These are phyloP conservation scores for Coemansia javaensis DNA, from an alignment of 192 early-diverging fungal genomes.

Conservation along the genomic window DNA sequence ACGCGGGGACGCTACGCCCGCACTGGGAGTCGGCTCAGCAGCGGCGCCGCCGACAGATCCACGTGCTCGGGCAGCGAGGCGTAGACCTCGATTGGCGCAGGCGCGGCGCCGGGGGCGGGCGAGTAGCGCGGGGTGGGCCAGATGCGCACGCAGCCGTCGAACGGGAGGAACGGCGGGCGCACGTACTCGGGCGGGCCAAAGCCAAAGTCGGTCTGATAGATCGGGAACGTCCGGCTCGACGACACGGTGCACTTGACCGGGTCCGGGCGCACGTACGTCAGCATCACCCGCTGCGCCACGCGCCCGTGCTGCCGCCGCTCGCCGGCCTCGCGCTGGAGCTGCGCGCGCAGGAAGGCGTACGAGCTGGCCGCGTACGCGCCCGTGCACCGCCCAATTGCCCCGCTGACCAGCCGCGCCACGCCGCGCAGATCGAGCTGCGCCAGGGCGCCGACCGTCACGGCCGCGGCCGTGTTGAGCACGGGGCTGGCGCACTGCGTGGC, in stretches of 20 bases:
- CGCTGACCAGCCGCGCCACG: constrained; percentile 17
- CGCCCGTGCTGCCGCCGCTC: constrained; percentile 7
- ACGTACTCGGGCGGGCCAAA: constrained; percentile 40
- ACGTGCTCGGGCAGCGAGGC: constrained; percentile 34
- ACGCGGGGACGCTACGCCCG: too few species aligned
- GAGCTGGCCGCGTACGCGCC: constrained; percentile 36
- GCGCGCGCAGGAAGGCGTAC: constrained; percentile 14
- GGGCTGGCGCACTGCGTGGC: constrained; percentile 33
- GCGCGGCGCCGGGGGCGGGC: not conserved
- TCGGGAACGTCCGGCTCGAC: constrained; percentile 41
- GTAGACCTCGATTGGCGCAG: constrained; percentile 33
- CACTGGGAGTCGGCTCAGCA: constrained; percentile 14
- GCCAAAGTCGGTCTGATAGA: constrained; percentile 42
- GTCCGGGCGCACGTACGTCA: constrained; percentile 24
- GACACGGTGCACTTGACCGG: constrained; percentile 37
- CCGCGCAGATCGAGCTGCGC: constrained; percentile 13
- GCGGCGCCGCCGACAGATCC: constrained; percentile 23
- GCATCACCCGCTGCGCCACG: constrained; percentile 13
- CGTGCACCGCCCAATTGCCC: constrained; percentile 11
- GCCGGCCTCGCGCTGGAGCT: constrained; percentile 16
- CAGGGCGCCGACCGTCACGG: constrained; percentile 11
- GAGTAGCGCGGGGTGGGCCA: constrained; percentile 35
- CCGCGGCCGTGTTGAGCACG: constrained; percentile 21
- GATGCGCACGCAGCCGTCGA: constrained; percentile 45
- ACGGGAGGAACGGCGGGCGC: constrained; percentile 43